A percentile compares a stretch with the other conserved stretches of the same genome.
Conservation (phyloP, 495 filamentous ascomycete species). For the Podospora anserina region DNA sequence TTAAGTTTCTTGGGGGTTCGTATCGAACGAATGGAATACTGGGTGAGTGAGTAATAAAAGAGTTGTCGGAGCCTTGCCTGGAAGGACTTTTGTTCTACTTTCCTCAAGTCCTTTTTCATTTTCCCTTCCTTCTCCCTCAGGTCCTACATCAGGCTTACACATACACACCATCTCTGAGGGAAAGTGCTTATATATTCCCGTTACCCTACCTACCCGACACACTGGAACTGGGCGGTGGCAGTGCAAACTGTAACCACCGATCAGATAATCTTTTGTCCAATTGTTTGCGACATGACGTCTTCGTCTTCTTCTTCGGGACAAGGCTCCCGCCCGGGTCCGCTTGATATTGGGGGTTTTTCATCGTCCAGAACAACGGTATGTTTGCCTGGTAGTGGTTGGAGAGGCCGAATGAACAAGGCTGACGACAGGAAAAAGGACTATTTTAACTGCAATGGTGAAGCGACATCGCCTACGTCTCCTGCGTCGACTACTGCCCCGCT, state of each 20-base stretch:
- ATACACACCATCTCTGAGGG: constrained; percentile 13
- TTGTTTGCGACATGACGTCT: constrained; percentile 8
- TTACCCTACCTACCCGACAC: neutral
- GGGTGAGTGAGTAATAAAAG: neutral
- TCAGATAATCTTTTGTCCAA: neutral
- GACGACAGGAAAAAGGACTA: neutral
- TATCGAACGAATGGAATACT: neutral
- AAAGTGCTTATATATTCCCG: neutral
- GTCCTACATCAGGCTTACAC: neutral
- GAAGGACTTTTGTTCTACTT: neutral
- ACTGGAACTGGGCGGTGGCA: constrained; percentile 18
- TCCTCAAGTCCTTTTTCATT: neutral
- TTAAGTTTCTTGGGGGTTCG: neutral
- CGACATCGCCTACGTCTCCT: neutral
- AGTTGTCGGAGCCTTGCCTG: neutral
- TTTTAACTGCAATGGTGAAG: neutral
- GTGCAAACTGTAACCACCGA: constrained; percentile 15
- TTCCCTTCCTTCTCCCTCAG: neutral
- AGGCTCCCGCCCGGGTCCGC: constrained; percentile 1
- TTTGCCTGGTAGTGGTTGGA: neutral
- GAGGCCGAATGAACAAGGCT: neutral
- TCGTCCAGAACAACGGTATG: neutral
- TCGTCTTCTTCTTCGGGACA: constrained; percentile 2
- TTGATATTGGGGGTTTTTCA: neutral
- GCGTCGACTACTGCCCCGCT: neutral